Evolutionary conservation across 139 green algal genomes (phyloP).

Genomic region (Chloropicon primus): DNA sequence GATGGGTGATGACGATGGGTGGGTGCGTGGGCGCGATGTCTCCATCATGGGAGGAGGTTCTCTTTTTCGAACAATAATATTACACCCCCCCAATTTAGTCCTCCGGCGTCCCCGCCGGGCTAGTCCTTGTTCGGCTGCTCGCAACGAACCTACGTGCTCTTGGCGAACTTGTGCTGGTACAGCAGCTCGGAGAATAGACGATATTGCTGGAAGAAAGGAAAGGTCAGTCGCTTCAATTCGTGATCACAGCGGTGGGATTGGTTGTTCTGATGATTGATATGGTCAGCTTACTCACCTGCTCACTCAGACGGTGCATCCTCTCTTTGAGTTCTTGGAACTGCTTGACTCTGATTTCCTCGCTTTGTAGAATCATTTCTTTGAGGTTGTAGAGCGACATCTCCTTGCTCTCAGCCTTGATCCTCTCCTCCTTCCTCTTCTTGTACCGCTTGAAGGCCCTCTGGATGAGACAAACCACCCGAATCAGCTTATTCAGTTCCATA

Average conservation of each 20-base stretch:
- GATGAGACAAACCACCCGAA: neutral
- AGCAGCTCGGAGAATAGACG: neutral
- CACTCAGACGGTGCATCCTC: neutral
- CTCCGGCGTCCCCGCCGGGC: no score
- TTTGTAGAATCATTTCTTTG: neutral
- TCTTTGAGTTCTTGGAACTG: neutral
- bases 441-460: neutral
- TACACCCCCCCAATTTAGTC: no score
- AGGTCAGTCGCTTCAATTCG: no score
- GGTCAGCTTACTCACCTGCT: no score
- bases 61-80: no score
- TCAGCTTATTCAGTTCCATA: neutral
- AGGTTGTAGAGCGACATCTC: neutral
- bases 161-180: neutral
- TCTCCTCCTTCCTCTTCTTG: neutral
- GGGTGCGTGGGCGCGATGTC: no score
- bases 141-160: neutral
- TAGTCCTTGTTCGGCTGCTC: no score
- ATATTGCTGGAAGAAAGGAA: no score
- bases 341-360: neutral
- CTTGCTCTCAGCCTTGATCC: neutral
- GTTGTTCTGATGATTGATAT: no score
- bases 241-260: no score
- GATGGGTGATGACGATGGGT: no score
- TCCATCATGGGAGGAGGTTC: no score